A percentile compares a stretch with the other conserved stretches of the same genome.
These are phyloP conservation scores for Senna tora DNA, from an alignment of 306 rosid genomes.

Conservation along the genomic window DNA sequence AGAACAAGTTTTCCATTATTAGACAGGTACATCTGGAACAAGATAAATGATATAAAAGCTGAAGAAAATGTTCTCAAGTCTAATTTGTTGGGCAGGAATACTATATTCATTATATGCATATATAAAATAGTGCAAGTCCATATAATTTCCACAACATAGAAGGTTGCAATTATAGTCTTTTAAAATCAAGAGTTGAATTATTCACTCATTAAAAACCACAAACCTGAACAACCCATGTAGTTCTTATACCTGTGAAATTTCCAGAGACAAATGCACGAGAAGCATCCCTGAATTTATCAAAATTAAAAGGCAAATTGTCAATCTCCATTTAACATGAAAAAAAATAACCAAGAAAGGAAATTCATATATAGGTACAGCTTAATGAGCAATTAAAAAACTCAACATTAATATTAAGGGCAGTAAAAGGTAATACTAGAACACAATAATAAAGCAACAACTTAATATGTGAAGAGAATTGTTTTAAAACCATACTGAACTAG, in stretches of 20 bases:
- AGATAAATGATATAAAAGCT: not conserved
- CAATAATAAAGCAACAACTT: too few relatives aligned
- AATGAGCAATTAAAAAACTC: not conserved
- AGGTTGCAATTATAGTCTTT: slow-evolving; percentile 7
- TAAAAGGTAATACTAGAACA: too few relatives aligned
- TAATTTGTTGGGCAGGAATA: not conserved
- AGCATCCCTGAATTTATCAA: slow-evolving; percentile 69
- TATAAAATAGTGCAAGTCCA: not conserved
- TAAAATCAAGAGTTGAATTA: not conserved
- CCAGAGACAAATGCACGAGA: slow-evolving; percentile 98
- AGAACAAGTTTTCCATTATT: not conserved
- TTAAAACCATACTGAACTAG: too few relatives aligned
- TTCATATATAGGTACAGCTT: slow-evolving; percentile 4
- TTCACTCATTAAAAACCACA: slow-evolving; percentile 8
- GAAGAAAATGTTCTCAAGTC: slow-evolving; percentile 9
- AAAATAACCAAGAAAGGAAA: slow-evolving; percentile 31
- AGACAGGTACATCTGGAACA: not conserved
- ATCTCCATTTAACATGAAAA: slow-evolving; percentile 21
- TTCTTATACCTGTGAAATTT: slow-evolving; percentile 82
- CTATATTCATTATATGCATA: not conserved
- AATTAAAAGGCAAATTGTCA: not conserved
- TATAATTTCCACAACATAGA: not conserved
- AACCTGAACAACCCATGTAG: slow-evolving; percentile 18
- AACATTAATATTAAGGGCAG: too few relatives aligned
- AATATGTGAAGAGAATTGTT: too few relatives aligned